A percentile compares a stretch with the other conserved stretches of the same genome.
These are phyloP conservation scores for Poterioochromonas sp. DNA, from an alignment of 352 stramenopile genomes.

Conservation along the genomic window DNA sequence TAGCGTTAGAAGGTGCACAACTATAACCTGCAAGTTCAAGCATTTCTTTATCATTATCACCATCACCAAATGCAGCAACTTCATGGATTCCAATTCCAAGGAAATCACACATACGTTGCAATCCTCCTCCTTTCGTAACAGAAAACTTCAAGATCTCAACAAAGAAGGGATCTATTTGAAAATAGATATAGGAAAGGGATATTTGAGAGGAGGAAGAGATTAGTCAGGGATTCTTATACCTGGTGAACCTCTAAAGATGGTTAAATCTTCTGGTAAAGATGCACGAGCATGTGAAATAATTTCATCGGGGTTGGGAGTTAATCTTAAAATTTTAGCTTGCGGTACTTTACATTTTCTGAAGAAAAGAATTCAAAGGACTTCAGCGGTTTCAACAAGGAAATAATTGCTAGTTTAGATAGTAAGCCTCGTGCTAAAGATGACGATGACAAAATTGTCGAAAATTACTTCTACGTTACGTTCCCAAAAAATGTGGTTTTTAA, in stretches of 20 bases:
- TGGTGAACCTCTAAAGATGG: neutral
- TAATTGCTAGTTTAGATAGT: too few relatives aligned
- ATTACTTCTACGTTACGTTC: too few relatives aligned
- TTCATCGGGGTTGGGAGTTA: neutral
- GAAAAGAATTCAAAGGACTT: too few relatives aligned
- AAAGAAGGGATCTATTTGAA: slow-evolving; percentile 18
- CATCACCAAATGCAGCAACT: slow-evolving; percentile 58
- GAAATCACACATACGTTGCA: slow-evolving; percentile 48
- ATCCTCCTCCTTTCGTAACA: slow-evolving; percentile 53
- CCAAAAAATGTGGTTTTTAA: too few relatives aligned
- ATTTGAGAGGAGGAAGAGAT: too few relatives aligned
- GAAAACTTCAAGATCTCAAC: slow-evolving; percentile 50
- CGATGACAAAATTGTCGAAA: too few relatives aligned
- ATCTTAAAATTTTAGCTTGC: slow-evolving; percentile 1
- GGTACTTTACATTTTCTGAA: neutral
- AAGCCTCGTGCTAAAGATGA: too few relatives aligned
- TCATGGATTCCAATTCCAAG: slow-evolving; percentile 46
- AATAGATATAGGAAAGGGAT: too few relatives aligned
- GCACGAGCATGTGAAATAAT: neutral
- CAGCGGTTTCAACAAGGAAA: too few relatives aligned
- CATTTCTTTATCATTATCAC: slow-evolving; percentile 62
- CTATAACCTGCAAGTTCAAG: slow-evolving; percentile 51
- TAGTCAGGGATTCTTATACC: too few relatives aligned
- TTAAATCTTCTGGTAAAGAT: neutral
- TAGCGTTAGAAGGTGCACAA: slow-evolving; percentile 57